phyloP scores from a whole-genome alignment of 306 rosid species.

The Parietaria judaica region DNA sequence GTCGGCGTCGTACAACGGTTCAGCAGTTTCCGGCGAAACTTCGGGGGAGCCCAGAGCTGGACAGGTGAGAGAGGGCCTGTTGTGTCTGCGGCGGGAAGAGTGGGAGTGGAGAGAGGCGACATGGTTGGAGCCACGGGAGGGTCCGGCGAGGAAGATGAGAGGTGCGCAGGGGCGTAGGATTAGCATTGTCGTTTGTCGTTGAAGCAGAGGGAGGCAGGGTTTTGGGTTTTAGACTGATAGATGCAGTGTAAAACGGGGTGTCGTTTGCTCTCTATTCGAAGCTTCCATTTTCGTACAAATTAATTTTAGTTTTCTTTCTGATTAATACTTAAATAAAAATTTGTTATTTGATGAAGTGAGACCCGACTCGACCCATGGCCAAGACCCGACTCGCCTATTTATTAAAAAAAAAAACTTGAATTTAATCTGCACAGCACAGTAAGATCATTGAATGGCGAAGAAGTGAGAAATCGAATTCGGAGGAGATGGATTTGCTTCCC shows the following conservation, averaged over 20 bases:
- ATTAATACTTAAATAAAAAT: too few species aligned
- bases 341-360: too few species aligned
- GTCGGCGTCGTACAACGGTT: slow-evolving; percentile 21
- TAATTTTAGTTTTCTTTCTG: too few species aligned
- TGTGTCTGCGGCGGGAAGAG: not conserved
- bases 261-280: too few species aligned
- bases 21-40: slow-evolving; percentile 21
- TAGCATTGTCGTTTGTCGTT: slow-evolving; percentile 28
- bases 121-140: slow-evolving; percentile 18
- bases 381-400: too few species aligned
- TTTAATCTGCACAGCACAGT: too few species aligned
- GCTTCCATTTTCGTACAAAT: too few species aligned
- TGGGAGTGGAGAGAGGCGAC: slow-evolving; percentile 19
- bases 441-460: too few species aligned
- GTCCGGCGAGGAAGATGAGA: slow-evolving; percentile 15
- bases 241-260: too few species aligned
- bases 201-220: not conserved
- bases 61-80: not conserved
- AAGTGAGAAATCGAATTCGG: not conserved
- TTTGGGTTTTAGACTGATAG: too few species aligned
- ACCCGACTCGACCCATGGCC: too few species aligned
- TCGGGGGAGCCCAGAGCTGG: slow-evolving; percentile 11
- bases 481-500: slow-evolving; percentile 63
- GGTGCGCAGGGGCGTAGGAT: slow-evolving; percentile 26
- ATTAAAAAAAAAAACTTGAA: too few species aligned